Percentiles rank a stretch among this genome's conserved stretches.
These are phyloP conservation scores for Udeniomyces megalosporus DNA, from an alignment of 768 basidiomycete genomes.

Conservation along the genomic window DNA sequence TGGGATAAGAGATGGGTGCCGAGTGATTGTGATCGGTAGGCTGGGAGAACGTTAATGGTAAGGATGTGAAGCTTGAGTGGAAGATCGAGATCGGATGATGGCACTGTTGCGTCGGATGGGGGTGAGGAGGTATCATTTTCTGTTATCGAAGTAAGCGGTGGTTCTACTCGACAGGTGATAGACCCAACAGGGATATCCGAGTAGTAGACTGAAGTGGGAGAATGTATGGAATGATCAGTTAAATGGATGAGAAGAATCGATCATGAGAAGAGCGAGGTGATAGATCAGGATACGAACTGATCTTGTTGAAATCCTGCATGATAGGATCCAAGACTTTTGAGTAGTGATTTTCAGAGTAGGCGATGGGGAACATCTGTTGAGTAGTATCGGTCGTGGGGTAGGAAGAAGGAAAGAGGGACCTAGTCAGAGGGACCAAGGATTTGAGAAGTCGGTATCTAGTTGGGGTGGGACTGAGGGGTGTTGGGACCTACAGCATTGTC, in stretches of 20 bases:
- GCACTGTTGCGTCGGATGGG: not conserved
- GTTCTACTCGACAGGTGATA: constrained; percentile 13
- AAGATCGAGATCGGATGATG: not conserved
- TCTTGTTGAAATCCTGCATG: constrained; percentile 17
- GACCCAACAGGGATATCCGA: constrained; percentile 15
- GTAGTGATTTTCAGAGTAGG: constrained; percentile 9
- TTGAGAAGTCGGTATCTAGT: no score
- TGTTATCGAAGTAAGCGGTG: not conserved
- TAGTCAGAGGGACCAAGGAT: no score
- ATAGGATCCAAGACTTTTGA: constrained; percentile 2
- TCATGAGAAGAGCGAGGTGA: no score
- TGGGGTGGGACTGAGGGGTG: not conserved
- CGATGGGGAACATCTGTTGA: constrained; percentile 5
- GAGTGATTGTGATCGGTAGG: constrained; percentile 14
- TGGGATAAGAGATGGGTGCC: constrained; percentile 9
- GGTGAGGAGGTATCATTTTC: not conserved
- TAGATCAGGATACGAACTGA: not conserved
- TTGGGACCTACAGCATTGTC: constrained; percentile 5
- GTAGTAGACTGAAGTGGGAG: constrained; percentile 11
- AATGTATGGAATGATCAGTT: no score
- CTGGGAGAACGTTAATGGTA: constrained; percentile 13
- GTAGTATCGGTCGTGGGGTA: no score
- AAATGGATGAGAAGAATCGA: no score
- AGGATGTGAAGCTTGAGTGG: constrained; percentile 16
- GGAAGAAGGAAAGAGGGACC: not conserved